Evolutionary conservation across 2,329 filamentous ascomycete genomes (phyloP).

Genomic region (Cadophora sp.): DNA sequence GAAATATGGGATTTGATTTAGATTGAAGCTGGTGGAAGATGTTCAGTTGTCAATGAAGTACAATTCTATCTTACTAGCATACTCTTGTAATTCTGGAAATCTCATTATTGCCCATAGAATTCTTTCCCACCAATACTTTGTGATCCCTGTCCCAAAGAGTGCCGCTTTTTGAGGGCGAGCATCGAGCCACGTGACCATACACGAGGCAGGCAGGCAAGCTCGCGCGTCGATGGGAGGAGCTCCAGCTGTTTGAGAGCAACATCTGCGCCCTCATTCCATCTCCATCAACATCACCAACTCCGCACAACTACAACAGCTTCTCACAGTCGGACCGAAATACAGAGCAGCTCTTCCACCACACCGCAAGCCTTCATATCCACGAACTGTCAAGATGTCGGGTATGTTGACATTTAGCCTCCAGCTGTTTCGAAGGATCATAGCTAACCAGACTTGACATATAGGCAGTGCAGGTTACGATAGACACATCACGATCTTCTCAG

Average conservation of each 20-base stretch:
- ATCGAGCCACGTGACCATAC: not conserved
- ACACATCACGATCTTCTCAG: conserved; percentile 99
- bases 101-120: not conserved
- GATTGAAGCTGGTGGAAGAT: not conserved
- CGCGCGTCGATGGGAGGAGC: conserved; percentile 27
- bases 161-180: not conserved
- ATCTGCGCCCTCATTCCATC: conserved; percentile 20
- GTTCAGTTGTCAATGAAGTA: not conserved
- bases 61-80: no score
- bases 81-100: not conserved
- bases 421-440: conserved; percentile 27
- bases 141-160: not conserved
- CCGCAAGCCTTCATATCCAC: not conserved
- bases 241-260: conserved; percentile 23
- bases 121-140: no score
- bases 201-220: conserved; percentile 30
- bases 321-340: not conserved
- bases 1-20: not conserved
- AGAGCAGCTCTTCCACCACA: not conserved
- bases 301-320: not conserved
- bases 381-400: conserved; percentile 48
- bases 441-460: conserved; percentile 48
- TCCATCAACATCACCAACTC: conserved; percentile 14
- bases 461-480: conserved; percentile 92
- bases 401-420: conserved; percentile 36